phyloP scores from a whole-genome alignment of 2,329 filamentous ascomycete species.

The Escovopsis sp. region DNA sequence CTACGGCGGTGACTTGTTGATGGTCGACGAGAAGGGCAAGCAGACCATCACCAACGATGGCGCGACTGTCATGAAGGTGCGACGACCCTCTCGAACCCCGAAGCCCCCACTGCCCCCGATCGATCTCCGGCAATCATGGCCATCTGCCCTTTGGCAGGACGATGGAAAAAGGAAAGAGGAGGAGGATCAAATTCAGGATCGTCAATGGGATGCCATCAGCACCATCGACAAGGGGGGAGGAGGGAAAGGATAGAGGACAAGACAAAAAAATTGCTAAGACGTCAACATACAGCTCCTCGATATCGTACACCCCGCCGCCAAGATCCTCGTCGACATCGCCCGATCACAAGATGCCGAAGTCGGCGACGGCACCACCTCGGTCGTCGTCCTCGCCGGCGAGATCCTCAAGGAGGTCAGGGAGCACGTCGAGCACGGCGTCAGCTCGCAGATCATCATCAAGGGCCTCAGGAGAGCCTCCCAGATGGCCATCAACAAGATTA shows the following conservation, averaged over 20 bases:
- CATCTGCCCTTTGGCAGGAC: no score
- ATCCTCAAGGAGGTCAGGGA: conserved; percentile 95
- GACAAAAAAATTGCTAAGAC: conserved; percentile 1
- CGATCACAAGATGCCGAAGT: conserved; percentile 98
- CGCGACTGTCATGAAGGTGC: conserved; percentile 95
- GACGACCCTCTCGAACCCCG: conserved; percentile 3
- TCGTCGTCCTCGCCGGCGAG: conserved; percentile 93
- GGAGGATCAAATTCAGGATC: background rate
- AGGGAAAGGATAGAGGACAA: background rate
- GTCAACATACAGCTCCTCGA: conserved; percentile 58
- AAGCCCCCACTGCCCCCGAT: no score
- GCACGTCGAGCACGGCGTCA: conserved; percentile 90
- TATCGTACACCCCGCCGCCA: conserved; percentile 92
- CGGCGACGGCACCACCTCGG: conserved; percentile 92
- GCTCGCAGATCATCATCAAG: conserved; percentile 96
- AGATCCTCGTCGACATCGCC: conserved; percentile 95
- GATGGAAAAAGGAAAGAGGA: background rate
- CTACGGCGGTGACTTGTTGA: conserved; percentile 88
- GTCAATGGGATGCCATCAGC: no score
- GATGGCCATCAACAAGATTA: conserved; percentile 97
- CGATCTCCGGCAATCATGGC: no score
- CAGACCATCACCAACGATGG: conserved; percentile 99
- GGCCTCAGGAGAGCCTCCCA: conserved; percentile 72
- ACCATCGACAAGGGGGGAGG: background rate
- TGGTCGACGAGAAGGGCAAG: conserved; percentile 88